phyloP scores from a whole-genome alignment of 1,284 basidiomycete species.

The Cystobasidiaceae sp. region DNA sequence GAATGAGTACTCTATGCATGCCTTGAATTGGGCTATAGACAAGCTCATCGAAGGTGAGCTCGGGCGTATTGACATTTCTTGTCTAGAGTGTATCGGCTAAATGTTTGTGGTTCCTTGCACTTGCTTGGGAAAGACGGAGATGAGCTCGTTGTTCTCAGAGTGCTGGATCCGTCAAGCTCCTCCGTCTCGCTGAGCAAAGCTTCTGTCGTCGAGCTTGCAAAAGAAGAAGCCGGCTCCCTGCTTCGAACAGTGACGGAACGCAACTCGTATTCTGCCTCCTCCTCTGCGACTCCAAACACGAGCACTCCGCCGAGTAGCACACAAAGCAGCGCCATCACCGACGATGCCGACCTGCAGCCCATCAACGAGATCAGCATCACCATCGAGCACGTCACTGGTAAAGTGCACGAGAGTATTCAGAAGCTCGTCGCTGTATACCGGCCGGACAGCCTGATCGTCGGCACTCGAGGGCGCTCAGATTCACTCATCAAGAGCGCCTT shows the following conservation, averaged over 20 bases:
- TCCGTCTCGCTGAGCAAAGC: conserved; percentile 32
- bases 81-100: conserved; percentile 34
- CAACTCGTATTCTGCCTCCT: conserved; percentile 58
- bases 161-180: conserved; percentile 55
- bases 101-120: conserved; percentile 60
- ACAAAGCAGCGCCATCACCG: no score
- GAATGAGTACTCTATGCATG: conserved; percentile 78
- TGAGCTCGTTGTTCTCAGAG: conserved; percentile 85
- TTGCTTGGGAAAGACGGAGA: conserved; percentile 80
- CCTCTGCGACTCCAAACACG: background rate
- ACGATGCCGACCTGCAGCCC: background rate
- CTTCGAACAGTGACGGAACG: conserved; percentile 76
- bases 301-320: conserved; percentile 19
- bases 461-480: conserved; percentile 68
- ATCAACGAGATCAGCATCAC: conserved; percentile 54
- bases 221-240: conserved; percentile 80
- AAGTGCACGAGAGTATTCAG: conserved; percentile 72
- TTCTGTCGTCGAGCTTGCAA: conserved; percentile 64
- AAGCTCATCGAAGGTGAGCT: conserved; percentile 35
- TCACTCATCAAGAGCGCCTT: conserved; percentile 38
- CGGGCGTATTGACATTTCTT: background rate
- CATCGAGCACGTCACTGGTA: conserved; percentile 89
- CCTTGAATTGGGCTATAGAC: conserved; percentile 66
- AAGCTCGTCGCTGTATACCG: conserved; percentile 90
- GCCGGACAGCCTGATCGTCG: conserved; percentile 89